Percentiles rank a stretch among this genome's conserved stretches.
Conservation (phyloP, 306 rosid species). For the Cucurbita ficifolia region DNA sequence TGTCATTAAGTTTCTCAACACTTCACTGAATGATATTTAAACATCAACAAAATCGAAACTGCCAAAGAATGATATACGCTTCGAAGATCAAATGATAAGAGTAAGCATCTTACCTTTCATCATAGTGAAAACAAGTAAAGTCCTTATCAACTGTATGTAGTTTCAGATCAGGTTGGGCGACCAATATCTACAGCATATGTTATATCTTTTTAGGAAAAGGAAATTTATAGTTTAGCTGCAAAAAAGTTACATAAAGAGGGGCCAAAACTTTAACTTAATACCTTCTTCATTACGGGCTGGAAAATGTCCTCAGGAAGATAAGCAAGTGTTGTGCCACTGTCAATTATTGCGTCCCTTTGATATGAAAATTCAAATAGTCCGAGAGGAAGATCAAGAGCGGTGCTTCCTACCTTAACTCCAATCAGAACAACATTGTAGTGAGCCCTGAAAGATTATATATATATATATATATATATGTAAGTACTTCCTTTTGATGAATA, state of each 20-base stretch:
- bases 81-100: background rate
- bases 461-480: no score
- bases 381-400: slow-evolving; percentile 32
- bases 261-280: background rate
- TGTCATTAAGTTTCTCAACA: background rate
- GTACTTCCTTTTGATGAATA: background rate
- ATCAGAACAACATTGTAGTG: slow-evolving; percentile 71
- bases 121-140: slow-evolving; percentile 5
- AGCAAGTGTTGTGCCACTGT: slow-evolving; percentile 95
- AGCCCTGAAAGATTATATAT: slow-evolving; percentile 23
- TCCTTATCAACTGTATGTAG: slow-evolving; percentile 4
- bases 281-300: slow-evolving; percentile 31
- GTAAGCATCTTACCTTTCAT: background rate
- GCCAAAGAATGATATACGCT: background rate
- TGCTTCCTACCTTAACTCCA: slow-evolving; percentile 52
- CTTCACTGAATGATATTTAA: background rate
- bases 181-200: slow-evolving; percentile 29
- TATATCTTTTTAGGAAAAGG: background rate
- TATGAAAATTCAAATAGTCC: slow-evolving; percentile 31
- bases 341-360: slow-evolving; percentile 51
- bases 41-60: background rate
- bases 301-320: slow-evolving; percentile 44
- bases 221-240: background rate
- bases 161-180: slow-evolving; percentile 30
- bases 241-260: background rate